These are phyloP conservation scores for Chimonanthus salicifolius DNA, from an alignment of 164 flowering plant genomes.

Conservation along the genomic window DNA sequence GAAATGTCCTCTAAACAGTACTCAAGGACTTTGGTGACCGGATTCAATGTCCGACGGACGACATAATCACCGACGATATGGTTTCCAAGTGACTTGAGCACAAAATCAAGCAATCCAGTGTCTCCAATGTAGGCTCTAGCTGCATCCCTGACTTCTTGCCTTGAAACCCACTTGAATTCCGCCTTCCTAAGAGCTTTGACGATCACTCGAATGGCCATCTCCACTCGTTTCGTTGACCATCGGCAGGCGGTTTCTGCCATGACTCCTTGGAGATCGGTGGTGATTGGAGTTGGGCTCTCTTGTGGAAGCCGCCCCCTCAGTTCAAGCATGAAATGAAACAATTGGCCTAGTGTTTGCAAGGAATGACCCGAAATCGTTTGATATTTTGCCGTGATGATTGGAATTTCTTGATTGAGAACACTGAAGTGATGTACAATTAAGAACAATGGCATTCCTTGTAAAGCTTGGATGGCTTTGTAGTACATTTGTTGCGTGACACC, in stretches of 20 bases:
- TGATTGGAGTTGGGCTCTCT: conserved; percentile 14
- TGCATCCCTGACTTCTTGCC: conserved; percentile 90
- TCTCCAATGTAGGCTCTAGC: conserved; percentile 88
- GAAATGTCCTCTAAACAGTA: conserved; percentile 80
- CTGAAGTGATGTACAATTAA: conserved; percentile 37
- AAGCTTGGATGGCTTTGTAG: conserved; percentile 61
- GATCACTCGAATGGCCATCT: conserved; percentile 82
- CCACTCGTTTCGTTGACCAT: conserved; percentile 87
- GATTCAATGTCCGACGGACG: conserved; percentile 79
- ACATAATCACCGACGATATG: conserved; percentile 75
- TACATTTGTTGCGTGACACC: conserved; percentile 60
- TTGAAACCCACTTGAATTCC: conserved; percentile 71
- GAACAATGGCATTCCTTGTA: conserved; percentile 52
- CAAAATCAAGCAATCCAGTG: conserved; percentile 86
- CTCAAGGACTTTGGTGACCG: conserved; percentile 89
- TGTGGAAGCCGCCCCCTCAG: conserved; percentile 46
- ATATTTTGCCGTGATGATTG: conserved; percentile 45
- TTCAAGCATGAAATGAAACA: conserved; percentile 68
- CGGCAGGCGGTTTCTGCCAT: conserved; percentile 50
- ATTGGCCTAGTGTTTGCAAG: conserved; percentile 50
- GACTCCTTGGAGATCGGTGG: conserved; percentile 12
- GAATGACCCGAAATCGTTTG: conserved; percentile 54
- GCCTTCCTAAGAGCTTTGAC: conserved; percentile 65
- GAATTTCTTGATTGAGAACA: conserved; percentile 28
- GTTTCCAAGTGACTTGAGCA: conserved; percentile 86